Percentiles rank a stretch among this genome's conserved stretches.
Conservation (phyloP, 2,329 filamentous ascomycete genomes). For the Metarhizium humberi region DNA sequence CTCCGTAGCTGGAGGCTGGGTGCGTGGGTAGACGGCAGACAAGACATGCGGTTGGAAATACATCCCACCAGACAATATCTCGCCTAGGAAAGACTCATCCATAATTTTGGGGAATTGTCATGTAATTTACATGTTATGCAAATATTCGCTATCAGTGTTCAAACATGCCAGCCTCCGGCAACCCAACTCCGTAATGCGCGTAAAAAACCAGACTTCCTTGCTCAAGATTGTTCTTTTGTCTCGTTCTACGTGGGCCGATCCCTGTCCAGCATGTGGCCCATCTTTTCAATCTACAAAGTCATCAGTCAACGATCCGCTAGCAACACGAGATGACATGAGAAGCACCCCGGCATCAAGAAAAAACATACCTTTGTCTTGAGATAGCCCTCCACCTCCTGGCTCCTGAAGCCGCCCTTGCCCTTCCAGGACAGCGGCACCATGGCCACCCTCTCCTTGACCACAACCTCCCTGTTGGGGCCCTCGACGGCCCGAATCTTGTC, state of each 20-base stretch:
- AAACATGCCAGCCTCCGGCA: background rate
- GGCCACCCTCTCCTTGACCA: constrained; percentile 80
- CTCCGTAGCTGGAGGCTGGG: too few relatives aligned
- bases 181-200: background rate
- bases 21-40: too few relatives aligned
- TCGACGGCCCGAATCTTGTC: constrained; percentile 95
- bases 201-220: background rate
- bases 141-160: background rate
- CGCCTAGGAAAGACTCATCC: background rate
- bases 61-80: too few relatives aligned
- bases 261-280: constrained; percentile 71
- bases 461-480: constrained; percentile 77
- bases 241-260: constrained; percentile 15
- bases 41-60: too few relatives aligned
- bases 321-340: background rate
- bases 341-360: too few relatives aligned
- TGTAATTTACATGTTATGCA: background rate
- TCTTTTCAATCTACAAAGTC: constrained; percentile 62
- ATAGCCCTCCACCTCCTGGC: constrained; percentile 87
- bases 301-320: constrained; percentile 11
- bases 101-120: background rate
- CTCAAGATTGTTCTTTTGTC: background rate
- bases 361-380: constrained; percentile 74
- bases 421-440: constrained; percentile 97
- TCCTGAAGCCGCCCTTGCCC: constrained; percentile 71